Conservation (phyloP, 2,329 filamentous ascomycete species). For the Neofusicoccum laricinum region DNA sequence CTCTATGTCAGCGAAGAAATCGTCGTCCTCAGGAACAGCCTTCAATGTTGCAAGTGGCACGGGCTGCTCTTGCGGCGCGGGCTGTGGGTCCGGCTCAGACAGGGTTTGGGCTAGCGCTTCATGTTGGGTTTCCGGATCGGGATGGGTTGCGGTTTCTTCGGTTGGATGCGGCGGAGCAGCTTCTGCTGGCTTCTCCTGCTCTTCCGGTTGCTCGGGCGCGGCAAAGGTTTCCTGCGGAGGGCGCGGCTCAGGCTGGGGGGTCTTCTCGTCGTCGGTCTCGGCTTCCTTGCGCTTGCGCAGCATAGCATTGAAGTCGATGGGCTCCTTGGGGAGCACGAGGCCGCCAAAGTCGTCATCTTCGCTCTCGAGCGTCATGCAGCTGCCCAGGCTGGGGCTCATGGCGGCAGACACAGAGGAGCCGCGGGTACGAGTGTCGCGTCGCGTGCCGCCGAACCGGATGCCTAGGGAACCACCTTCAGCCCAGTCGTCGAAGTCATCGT, state of each 20-base stretch:
- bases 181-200: constrained; percentile 16
- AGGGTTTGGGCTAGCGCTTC: background rate
- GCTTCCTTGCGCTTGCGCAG: constrained; percentile 66
- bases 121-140: background rate
- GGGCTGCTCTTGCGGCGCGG: background rate
- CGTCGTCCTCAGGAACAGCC: constrained; percentile 53
- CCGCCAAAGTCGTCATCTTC: constrained; percentile 91
- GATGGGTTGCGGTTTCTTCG: constrained; percentile 22
- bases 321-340: constrained; percentile 78
- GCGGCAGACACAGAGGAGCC: constrained; percentile 86
- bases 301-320: constrained; percentile 77
- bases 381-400: constrained; percentile 88
- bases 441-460: constrained; percentile 83
- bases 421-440: constrained; percentile 71
- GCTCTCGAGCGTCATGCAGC: constrained; percentile 86
- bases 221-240: background rate
- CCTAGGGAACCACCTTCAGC: constrained; percentile 93
- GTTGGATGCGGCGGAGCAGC: constrained; percentile 20
- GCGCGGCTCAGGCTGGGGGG: constrained; percentile 9
- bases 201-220: background rate
- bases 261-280: constrained; percentile 27
- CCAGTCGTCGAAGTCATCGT: constrained; percentile 70
- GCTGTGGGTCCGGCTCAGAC: constrained; percentile 16
- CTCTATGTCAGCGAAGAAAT: constrained; percentile 84
- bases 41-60: constrained; percentile 19